phyloP scores from a whole-genome alignment of 2,329 filamentous ascomycete species.

The Botrytis deweyae region DNA sequence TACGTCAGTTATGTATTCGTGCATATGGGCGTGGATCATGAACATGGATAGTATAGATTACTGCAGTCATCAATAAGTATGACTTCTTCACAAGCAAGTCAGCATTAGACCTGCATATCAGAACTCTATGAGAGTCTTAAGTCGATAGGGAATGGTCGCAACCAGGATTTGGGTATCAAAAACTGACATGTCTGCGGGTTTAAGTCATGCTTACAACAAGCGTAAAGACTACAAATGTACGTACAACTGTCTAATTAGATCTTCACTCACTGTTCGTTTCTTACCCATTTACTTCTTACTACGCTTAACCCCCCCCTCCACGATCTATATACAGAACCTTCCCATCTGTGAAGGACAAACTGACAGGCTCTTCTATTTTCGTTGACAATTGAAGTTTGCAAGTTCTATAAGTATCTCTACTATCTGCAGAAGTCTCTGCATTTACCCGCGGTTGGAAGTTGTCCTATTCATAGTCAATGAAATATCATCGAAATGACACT shows the following conservation, averaged over 20 bases:
- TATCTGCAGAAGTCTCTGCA: not conserved
- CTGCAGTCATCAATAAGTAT: not conserved
- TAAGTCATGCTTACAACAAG: not conserved
- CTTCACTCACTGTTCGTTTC: not conserved
- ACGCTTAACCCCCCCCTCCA: too few species aligned
- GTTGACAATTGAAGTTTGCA: not conserved
- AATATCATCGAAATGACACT: not conserved
- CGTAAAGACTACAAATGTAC: not conserved
- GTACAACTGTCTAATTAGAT: not conserved
- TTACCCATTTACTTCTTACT: not conserved
- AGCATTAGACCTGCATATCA: not conserved
- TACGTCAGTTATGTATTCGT: not conserved
- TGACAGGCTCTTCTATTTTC: not conserved
- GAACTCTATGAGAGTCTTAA: not conserved
- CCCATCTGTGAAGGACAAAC: not conserved
- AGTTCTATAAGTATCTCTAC: not conserved
- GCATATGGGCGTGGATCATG: not conserved
- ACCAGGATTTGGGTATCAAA: not conserved
- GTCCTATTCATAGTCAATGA: not conserved
- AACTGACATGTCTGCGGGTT: not conserved
- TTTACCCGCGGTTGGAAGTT: not conserved
- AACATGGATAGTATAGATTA: not conserved
- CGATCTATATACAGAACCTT: not conserved
- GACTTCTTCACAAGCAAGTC: not conserved
- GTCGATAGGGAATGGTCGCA: not conserved